A percentile compares a stretch with the other conserved stretches of the same genome.
Conservation (phyloP, 176 grass and related monocot species). For the Oryza australiensis region DNA sequence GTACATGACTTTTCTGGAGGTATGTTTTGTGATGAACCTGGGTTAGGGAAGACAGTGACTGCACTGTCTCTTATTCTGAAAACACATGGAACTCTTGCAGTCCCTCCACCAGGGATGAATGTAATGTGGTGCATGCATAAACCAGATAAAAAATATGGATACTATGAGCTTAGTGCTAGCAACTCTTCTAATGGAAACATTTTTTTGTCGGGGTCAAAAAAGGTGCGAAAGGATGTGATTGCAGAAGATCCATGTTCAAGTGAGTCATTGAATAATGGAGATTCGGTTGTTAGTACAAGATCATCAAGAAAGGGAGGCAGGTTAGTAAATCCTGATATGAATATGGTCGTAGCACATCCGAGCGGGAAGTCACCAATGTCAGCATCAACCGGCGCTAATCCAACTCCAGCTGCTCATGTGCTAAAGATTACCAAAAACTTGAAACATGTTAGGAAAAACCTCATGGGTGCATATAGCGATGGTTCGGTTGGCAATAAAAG, state of each 20-base stretch:
- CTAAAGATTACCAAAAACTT: conserved; percentile 52
- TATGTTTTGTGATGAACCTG: conserved; percentile 99
- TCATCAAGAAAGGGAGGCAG: conserved; percentile 53
- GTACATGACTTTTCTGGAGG: conserved; percentile 81
- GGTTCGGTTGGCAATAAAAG: conserved; percentile 47
- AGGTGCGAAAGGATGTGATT: conserved; percentile 29
- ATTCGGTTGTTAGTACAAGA: conserved; percentile 46
- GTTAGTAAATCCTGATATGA: conserved; percentile 42
- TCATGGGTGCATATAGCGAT: conserved; percentile 44
- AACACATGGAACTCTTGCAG: conserved; percentile 76
- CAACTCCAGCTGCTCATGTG: conserved; percentile 40
- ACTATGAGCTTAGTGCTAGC: conserved; percentile 70
- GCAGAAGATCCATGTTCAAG: conserved; percentile 41
- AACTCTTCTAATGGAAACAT: conserved; percentile 36
- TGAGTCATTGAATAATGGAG: neutral
- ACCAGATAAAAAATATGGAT: conserved; percentile 77
- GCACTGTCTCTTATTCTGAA: conserved; percentile 95
- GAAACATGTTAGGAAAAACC: conserved; percentile 59
- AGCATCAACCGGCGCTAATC: conserved; percentile 21
- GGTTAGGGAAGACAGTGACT: conserved; percentile 94
- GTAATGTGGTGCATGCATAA: conserved; percentile 80
- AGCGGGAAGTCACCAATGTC: conserved; percentile 29
- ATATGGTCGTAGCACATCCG: neutral
- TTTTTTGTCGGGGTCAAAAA: conserved; percentile 38
- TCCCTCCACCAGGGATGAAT: conserved; percentile 70